A percentile compares a stretch with the other conserved stretches of the same genome.
phyloP scores from a whole-genome alignment of 83 land plant species.

The Thuja plicata region DNA sequence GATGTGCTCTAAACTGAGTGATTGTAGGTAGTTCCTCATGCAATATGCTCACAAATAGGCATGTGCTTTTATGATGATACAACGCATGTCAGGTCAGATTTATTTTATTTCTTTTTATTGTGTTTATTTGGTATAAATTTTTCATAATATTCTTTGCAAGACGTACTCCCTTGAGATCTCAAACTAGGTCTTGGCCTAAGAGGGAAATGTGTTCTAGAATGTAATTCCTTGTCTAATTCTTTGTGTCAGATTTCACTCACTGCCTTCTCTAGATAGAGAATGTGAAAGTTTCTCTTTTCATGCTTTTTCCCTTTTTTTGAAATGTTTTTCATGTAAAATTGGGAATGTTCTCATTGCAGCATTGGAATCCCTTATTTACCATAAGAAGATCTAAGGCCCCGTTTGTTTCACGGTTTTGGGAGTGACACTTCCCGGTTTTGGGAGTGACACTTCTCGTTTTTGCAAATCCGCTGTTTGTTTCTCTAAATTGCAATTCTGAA shows the following conservation, averaged over 20 bases:
- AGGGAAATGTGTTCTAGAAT: neutral
- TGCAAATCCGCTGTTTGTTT: too few species aligned
- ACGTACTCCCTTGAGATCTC: neutral
- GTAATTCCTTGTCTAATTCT: neutral
- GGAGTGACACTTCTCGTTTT: too few species aligned
- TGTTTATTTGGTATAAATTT: neutral
- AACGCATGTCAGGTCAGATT: constrained; percentile 20
- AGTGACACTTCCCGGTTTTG: too few species aligned
- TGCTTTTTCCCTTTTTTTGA: neutral
- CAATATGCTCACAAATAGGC: constrained; percentile 40
- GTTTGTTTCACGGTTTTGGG: too few species aligned
- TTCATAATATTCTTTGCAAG: neutral
- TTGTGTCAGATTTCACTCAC: neutral
- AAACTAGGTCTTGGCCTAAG: neutral
- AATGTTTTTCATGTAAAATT: neutral
- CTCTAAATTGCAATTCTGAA: too few species aligned
- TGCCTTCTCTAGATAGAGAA: neutral
- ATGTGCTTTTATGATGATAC: constrained; percentile 27
- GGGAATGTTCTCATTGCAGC: constrained; percentile 1
- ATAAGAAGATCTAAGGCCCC: constrained; percentile 23
- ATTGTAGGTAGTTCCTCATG: constrained; percentile 32
- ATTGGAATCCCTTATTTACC: constrained; percentile 10
- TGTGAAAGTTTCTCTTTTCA: neutral
- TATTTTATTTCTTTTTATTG: constrained; percentile 3
- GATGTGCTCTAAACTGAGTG: neutral